Percentiles rank a stretch among this genome's conserved stretches.
These are phyloP conservation scores for Paramecium tetraurelia DNA, from an alignment of 73 alveolate species.

Conservation along the genomic window DNA sequence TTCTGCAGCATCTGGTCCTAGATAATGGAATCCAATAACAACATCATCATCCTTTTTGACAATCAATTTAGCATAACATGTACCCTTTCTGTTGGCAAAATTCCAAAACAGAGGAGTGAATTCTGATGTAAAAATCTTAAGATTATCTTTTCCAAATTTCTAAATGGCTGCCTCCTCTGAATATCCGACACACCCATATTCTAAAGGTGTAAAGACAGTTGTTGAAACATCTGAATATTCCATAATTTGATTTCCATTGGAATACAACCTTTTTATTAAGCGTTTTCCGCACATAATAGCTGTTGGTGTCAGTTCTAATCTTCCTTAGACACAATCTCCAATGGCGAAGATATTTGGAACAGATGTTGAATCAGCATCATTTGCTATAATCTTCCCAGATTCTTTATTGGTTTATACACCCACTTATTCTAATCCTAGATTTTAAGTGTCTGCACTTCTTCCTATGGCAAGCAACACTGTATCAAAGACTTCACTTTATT, in stretches of 20 bases:
- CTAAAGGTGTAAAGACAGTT: conserved; percentile 97
- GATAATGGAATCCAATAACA: conserved; percentile 97
- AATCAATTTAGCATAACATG: conserved; percentile 42
- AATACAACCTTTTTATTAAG: conserved; percentile 89
- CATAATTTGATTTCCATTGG: conserved; percentile 77
- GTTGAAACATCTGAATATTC: conserved; percentile 97
- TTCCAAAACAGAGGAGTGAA: conserved; percentile 98
- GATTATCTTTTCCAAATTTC: conserved; percentile 85
- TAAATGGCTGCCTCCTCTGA: conserved; percentile 90
- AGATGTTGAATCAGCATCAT: background rate
- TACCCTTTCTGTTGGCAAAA: conserved; percentile 78
- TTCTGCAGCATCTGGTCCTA: conserved; percentile 99
- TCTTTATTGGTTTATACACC: conserved; percentile 80
- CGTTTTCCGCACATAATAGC: conserved; percentile 97
- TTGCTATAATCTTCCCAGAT: conserved; percentile 81
- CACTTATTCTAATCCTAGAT: conserved; percentile 75
- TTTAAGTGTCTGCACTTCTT: conserved; percentile 88
- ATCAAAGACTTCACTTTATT: conserved; percentile 80
- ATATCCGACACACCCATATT: conserved; percentile 94
- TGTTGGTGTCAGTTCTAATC: conserved; percentile 98
- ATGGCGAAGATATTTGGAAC: conserved; percentile 78
- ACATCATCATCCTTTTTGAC: conserved; percentile 63
- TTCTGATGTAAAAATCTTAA: conserved; percentile 87
- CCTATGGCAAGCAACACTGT: conserved; percentile 96
- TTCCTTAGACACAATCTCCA: conserved; percentile 89